Percentiles rank a stretch among this genome's conserved stretches.
Evolutionary conservation across 1,139 yeast species (phyloP).

Genomic region (Suhomyces bokatorum): DNA sequence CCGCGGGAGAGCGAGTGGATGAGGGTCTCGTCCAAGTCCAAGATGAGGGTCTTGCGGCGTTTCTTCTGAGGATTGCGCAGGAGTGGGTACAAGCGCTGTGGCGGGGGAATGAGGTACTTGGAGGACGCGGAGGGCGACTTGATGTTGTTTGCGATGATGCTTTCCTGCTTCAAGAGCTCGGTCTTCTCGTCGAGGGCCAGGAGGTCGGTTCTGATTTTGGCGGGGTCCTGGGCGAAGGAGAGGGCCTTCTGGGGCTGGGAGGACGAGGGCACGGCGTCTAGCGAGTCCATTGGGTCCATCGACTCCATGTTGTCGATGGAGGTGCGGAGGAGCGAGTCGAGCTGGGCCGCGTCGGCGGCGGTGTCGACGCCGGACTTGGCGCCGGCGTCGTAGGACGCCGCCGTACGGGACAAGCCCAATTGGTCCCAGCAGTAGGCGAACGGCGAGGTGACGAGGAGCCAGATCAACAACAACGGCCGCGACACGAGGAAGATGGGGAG

Average conservation of each 20-base stretch:
- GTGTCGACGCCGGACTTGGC: slow-evolving; percentile 2
- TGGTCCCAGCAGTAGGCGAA: slow-evolving; percentile 37
- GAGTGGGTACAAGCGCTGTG: slow-evolving; percentile 46
- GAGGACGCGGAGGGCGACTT: slow-evolving; percentile 60
- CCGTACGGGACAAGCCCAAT: slow-evolving; percentile 13
- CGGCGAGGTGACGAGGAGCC: slow-evolving; percentile 53
- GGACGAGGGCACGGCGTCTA: neutral
- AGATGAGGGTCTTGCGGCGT: slow-evolving; percentile 66
- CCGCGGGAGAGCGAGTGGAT: slow-evolving; percentile 85
- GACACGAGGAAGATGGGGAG: slow-evolving; percentile 44
- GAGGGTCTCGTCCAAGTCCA: slow-evolving; percentile 91
- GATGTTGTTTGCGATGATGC: slow-evolving; percentile 43
- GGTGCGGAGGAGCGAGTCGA: slow-evolving; percentile 6
- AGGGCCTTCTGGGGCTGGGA: slow-evolving; percentile 2
- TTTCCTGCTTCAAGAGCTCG: slow-evolving; percentile 44
- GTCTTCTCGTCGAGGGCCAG: slow-evolving; percentile 38
- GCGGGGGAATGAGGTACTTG: slow-evolving; percentile 50
- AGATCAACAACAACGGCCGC: slow-evolving; percentile 44
- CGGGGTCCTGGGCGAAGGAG: slow-evolving; percentile 9
- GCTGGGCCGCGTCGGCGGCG: slow-evolving; percentile 4
- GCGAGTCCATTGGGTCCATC: too few species aligned
- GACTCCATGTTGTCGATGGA: slow-evolving; percentile 1
- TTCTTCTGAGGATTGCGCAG: slow-evolving; percentile 42
- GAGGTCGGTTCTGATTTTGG: slow-evolving; percentile 8
- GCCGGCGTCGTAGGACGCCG: neutral